Conservation (phyloP, 1,284 basidiomycete species). For the Heterobasidion occidentale region DNA sequence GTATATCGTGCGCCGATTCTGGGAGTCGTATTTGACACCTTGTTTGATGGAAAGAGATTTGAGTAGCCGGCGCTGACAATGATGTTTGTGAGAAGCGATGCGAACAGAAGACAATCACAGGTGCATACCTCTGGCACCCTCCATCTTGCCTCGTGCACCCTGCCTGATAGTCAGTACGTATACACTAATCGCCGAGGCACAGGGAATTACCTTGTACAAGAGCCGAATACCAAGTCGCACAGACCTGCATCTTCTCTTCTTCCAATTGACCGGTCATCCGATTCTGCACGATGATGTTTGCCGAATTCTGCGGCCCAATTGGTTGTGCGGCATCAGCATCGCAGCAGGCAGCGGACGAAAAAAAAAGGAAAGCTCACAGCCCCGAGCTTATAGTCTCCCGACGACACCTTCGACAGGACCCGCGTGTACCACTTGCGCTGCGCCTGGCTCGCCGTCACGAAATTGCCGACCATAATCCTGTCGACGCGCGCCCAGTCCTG, state of each 20-base stretch:
- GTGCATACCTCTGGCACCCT: slow-evolving; percentile 70
- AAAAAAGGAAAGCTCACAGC: slow-evolving; percentile 50
- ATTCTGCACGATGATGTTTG: slow-evolving; percentile 96
- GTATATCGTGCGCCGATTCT: slow-evolving; percentile 79
- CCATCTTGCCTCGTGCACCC: slow-evolving; percentile 87
- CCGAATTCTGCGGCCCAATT: slow-evolving; percentile 59
- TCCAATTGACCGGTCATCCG: slow-evolving; percentile 84
- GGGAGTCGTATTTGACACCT: slow-evolving; percentile 90
- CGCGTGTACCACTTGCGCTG: slow-evolving; percentile 97
- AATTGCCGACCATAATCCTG: slow-evolving; percentile 87
- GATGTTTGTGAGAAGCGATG: background rate
- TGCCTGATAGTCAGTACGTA: slow-evolving; percentile 15
- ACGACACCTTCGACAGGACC: slow-evolving; percentile 77
- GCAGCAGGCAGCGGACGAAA: background rate
- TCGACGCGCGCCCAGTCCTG: slow-evolving; percentile 89
- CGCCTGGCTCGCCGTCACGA: slow-evolving; percentile 92
- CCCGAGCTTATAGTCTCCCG: slow-evolving; percentile 84
- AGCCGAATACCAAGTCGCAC: slow-evolving; percentile 89
- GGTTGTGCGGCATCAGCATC: background rate
- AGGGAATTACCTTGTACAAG: slow-evolving; percentile 66
- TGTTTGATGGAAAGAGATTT: slow-evolving; percentile 93
- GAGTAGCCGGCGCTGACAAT: slow-evolving; percentile 64
- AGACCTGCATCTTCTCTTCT: slow-evolving; percentile 98
- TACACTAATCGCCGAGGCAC: background rate
- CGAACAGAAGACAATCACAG: slow-evolving; percentile 3